Evolutionary conservation across 352 stramenopile genomes (phyloP), one percentile per base, ranked within the genome.

Genomic region (Phytophthora gonapodyides): DNA sequence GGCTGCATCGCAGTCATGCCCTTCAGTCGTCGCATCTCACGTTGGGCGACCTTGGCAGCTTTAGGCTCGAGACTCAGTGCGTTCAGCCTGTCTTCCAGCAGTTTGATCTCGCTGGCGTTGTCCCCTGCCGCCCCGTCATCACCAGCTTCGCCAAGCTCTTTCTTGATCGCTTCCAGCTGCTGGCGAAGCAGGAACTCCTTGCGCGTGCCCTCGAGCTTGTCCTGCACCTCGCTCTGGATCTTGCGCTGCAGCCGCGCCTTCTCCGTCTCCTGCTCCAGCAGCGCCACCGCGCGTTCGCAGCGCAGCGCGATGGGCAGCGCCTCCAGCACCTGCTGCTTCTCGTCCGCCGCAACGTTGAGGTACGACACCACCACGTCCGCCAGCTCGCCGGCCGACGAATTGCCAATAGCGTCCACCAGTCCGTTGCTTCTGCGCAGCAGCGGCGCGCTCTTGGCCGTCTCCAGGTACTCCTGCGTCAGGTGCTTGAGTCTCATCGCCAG

Each of bases 131-230:
- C 53, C 1, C 62, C 68, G 10, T 88, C 77, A 9, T 88, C 77
- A 2, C 71, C 64, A 1, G 53, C 66, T 36, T 88, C 74, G 1
- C 97, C 97, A 0, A 99, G 80, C 69, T 99, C 95, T 46, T 99
- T 99, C 78, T 99, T 99, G 69, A 99, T 99, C 1, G 85, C 96
- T 70, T 99, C 99, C 5, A 99, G 80, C 71, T 99, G 97, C 73
- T 99, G 96, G n/a, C 82, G 94, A 2, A 99, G 71, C 44, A 99
- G 89, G 58, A 99, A 99, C 46, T 98, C 80, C 48, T 87, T 88
- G 0, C 82, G 69, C 7, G 79, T 83, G 1, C 76, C 82, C 45
- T 91, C 80, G 33, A 91, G 59, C 36, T 91, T 89, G 59, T 84
- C 76, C 56, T 87, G 80, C 24, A 89, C 78, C 10, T 89, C 75